Evolutionary conservation across 352 stramenopile genomes (phyloP), one percentile per base, ranked within the genome.

Genomic region (Pythium coloratum): DNA sequence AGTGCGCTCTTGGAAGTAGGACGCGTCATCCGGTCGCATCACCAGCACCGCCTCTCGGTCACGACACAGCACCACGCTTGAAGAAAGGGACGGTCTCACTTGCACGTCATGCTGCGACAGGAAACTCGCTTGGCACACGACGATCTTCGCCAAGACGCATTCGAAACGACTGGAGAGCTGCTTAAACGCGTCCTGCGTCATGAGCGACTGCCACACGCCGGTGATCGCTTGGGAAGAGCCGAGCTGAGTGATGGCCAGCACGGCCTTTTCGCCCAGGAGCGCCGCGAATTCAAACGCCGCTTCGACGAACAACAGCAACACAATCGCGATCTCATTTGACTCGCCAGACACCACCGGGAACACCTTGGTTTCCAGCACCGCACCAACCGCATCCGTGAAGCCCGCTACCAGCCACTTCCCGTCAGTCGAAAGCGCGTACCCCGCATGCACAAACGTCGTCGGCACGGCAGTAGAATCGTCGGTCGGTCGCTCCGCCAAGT

Each of bases 321-420:
- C 78, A 13, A 33, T 69, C 40, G 76, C 67, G 0, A 89, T 57
- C 14, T 64, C 73, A 28, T 62, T 49, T 16, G 67, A 64, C 20
- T 44, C 12, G 26, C 62, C 51, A 14, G 68, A 65, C 24, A 32
- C 6, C 4, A 90, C 33, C 4, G 62, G 51, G 32, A 92, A 75
- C 62, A 74, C 78, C 60, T 67, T 59, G 1, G 83, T 88, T 58
- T 91, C 84, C 7, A 89, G 68, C 24, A 93, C 50, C 2, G 84
- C 88, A 6, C 84, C 84, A 16, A 89, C 46, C 0, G 82, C 70
- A 61, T 93, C 84, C 4, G 73, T 77, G 38, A 75, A 89, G 28
- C 76, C 81, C 32, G 70, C 82, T 2, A 77, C 60, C 18, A 92
- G 55, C 84, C 84, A 92, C 44, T 90, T 87, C 6, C 63, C 47